Evolutionary conservation across 2,329 filamentous ascomycete genomes (phyloP).

Genomic region (Dactylellina sp.): DNA sequence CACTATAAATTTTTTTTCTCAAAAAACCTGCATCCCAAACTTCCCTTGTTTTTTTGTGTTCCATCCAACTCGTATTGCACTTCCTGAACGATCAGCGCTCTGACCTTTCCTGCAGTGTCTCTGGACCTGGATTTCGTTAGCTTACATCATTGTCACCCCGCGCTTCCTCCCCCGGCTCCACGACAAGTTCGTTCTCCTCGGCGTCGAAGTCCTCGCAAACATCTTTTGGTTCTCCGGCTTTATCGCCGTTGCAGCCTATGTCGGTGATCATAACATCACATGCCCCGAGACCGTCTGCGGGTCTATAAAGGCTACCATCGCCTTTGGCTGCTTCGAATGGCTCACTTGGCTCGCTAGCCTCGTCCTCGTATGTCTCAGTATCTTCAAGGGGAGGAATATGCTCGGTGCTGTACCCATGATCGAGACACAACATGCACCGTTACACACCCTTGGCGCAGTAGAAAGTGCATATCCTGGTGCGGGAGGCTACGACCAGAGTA

Average conservation of each 20-base stretch:
- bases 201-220: constrained; percentile 51
- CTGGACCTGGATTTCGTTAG: constrained; percentile 52
- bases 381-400: constrained; percentile 47
- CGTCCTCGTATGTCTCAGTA: constrained; percentile 45
- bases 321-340: constrained; percentile 53
- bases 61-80: not conserved
- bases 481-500: constrained; percentile 28
- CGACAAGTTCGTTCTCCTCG: constrained; percentile 53
- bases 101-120: constrained; percentile 24
- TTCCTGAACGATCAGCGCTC: not conserved
- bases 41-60: too few species aligned
- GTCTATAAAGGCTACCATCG: constrained; percentile 46
- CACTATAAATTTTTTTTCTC: too few species aligned
- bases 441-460: constrained; percentile 16
- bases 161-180: constrained; percentile 54
- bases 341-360: constrained; percentile 43
- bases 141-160: constrained; percentile 48
- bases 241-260: constrained; percentile 49
- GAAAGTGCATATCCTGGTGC: constrained; percentile 36
- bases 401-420: constrained; percentile 45
- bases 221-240: constrained; percentile 55
- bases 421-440: constrained; percentile 33
- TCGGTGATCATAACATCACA: constrained; percentile 44
- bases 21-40: too few species aligned
- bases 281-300: constrained; percentile 52